Conservation (phyloP, 805 yeast species). For the Candida maris region DNA sequence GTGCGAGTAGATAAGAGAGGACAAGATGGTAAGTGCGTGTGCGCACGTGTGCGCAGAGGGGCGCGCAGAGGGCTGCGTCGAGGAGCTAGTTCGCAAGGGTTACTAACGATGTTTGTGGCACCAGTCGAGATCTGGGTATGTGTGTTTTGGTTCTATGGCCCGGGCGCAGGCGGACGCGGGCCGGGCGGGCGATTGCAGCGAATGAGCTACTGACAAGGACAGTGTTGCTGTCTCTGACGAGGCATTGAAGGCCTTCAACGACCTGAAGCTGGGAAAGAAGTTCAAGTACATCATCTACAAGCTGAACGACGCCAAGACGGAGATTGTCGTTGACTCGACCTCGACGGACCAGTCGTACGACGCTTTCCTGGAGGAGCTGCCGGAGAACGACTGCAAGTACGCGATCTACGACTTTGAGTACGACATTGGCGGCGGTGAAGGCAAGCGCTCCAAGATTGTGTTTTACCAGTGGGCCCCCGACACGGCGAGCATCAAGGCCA, state of each 20-base stretch:
- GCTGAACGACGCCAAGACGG: conserved; percentile 81
- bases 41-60: background rate
- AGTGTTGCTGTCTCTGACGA: conserved; percentile 85
- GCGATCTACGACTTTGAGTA: conserved; percentile 97
- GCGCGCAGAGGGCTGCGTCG: background rate
- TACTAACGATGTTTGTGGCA: no score
- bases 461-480: conserved; percentile 96
- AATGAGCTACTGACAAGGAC: conserved; percentile 10
- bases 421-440: conserved; percentile 85
- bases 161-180: background rate
- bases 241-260: conserved; percentile 90
- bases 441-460: conserved; percentile 74
- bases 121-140: conserved; percentile 37
- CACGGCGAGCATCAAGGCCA: conserved; percentile 89
- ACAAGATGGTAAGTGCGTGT: background rate
- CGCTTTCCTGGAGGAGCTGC: conserved; percentile 78
- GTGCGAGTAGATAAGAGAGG: no score
- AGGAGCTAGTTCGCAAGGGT: no score
- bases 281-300: conserved; percentile 77
- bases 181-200: background rate
- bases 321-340: conserved; percentile 83
- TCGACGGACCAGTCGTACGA: conserved; percentile 78
- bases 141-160: conserved; percentile 2
- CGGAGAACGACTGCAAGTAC: conserved; percentile 94
- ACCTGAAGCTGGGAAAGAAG: conserved; percentile 90